Evolutionary conservation across 805 yeast genomes (phyloP).

Genomic region (Yamadazyma philogaea): DNA sequence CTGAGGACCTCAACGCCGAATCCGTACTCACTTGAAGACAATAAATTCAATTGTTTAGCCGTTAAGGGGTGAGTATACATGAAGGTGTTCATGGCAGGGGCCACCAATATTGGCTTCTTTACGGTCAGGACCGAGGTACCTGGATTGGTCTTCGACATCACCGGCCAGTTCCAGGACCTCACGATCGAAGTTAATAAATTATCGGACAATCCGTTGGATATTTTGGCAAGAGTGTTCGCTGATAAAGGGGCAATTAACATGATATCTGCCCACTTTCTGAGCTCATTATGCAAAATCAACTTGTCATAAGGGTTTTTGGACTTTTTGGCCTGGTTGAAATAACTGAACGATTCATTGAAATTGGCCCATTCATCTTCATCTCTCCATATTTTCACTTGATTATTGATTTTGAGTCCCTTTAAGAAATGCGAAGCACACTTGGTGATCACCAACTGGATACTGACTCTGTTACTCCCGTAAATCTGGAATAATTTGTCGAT

Average conservation of each 20-base stretch:
- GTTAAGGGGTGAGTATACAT: slow-evolving; percentile 49
- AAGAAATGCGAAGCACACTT: slow-evolving; percentile 72
- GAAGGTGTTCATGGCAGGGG: slow-evolving; percentile 49
- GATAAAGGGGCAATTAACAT: slow-evolving; percentile 46
- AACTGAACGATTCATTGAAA: slow-evolving; percentile 22
- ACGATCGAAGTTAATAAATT: slow-evolving; percentile 42
- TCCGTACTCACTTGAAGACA: slow-evolving; percentile 35
- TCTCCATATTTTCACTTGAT: slow-evolving; percentile 83
- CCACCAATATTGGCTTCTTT: slow-evolving; percentile 43
- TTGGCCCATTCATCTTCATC: slow-evolving; percentile 90
- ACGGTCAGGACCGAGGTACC: slow-evolving; percentile 8
- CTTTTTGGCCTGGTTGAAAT: slow-evolving; percentile 17
- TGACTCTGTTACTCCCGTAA: slow-evolving; percentile 64
- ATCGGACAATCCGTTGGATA: slow-evolving; percentile 44
- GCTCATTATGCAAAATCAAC: slow-evolving; percentile 41
- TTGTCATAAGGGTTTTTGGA: slow-evolving; percentile 34
- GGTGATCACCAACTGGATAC: slow-evolving; percentile 83
- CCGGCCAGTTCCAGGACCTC: slow-evolving; percentile 37
- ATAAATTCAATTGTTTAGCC: slow-evolving; percentile 33
- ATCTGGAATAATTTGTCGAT: slow-evolving; percentile 81
- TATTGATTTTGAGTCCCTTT: slow-evolving; percentile 57
- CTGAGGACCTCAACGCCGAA: slow-evolving; percentile 43
- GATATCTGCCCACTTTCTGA: slow-evolving; percentile 47
- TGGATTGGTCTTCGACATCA: slow-evolving; percentile 5
- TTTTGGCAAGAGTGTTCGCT: slow-evolving; percentile 44